Evolutionary conservation across 805 yeast species (phyloP).

Genomic region (Sugiyamaella valdiviana): DNA sequence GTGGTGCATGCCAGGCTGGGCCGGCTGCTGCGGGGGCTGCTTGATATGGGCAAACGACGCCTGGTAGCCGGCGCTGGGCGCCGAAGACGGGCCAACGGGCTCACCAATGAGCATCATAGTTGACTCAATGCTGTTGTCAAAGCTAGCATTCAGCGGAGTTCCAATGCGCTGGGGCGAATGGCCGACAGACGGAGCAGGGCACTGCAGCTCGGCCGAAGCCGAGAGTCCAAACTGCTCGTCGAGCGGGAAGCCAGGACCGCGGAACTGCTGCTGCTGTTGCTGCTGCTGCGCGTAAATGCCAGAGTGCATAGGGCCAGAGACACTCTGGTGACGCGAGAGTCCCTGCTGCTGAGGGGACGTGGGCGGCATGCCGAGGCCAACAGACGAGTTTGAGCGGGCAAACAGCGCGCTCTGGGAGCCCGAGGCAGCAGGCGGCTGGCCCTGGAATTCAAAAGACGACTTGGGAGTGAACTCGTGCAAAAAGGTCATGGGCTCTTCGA

Average conservation of each 20-base stretch:
- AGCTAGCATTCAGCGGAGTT: not conserved
- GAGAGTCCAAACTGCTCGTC: conserved; percentile 2
- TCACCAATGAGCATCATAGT: conserved; percentile 4
- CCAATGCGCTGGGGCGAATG: not conserved
- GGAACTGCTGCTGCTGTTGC: not conserved
- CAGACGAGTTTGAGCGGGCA: conserved; percentile 10
- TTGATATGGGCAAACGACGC: not conserved
- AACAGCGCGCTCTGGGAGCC: conserved; percentile 11
- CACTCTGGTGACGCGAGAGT: conserved; percentile 8
- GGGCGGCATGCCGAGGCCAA: conserved; percentile 10
- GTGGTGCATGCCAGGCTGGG: not conserved
- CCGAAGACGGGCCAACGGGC: not conserved
- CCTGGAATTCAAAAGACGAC: conserved; percentile 8
- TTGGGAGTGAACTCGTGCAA: conserved; percentile 6
- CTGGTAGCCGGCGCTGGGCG: not conserved
- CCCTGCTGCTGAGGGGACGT: conserved; percentile 5
- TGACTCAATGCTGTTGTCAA: conserved; percentile 1
- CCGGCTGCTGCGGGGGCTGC: conserved; percentile 1
- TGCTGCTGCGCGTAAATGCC: not conserved
- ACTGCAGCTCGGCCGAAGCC: not conserved
- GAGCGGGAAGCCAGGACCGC: not conserved
- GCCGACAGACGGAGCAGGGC: not conserved
- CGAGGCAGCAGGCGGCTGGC: not conserved
- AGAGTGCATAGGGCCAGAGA: conserved; percentile 2
- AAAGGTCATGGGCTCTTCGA: not conserved